Conservation (phyloP, 1,284 basidiomycete genomes). For the Marasmius sp. region DNA sequence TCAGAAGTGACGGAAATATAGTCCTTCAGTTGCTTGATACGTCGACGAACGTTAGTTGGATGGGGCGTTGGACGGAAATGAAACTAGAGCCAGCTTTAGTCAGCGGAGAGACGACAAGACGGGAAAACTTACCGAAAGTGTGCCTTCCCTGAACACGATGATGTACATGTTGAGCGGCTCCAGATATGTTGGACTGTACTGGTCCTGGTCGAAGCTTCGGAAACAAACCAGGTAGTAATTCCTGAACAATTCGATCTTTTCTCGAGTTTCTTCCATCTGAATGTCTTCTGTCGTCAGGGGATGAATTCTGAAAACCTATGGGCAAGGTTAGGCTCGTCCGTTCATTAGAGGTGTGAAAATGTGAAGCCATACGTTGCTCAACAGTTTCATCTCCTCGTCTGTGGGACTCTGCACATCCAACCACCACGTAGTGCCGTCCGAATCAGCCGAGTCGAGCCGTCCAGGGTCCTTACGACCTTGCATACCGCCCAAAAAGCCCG, state of each 20-base stretch:
- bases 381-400: conserved; percentile 97
- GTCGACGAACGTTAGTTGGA: conserved; percentile 94
- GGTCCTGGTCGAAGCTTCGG: conserved; percentile 98
- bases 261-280: conserved; percentile 97
- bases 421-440: conserved; percentile 85
- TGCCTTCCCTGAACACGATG: conserved; percentile 98
- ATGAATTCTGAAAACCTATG: conserved; percentile 93
- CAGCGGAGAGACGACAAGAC: neutral
- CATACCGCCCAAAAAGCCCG: conserved; percentile 1
- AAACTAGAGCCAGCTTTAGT: conserved; percentile 59
- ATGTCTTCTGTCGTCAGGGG: conserved; percentile 99
- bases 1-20: conserved; percentile 99
- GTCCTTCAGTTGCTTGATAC: conserved; percentile 99
- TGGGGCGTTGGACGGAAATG: conserved; percentile 98
- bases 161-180: conserved; percentile 99
- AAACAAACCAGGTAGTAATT: conserved; percentile 99
- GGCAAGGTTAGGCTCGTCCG: neutral
- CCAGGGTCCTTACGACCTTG: conserved; percentile 7
- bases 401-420: conserved; percentile 93
- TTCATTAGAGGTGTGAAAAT: neutral
- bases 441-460: neutral
- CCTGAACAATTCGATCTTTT: conserved; percentile 99
- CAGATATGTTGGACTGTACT: conserved; percentile 94
- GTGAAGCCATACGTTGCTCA: conserved; percentile 71
- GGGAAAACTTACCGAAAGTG: conserved; percentile 67